Evolutionary conservation across 2,329 filamentous ascomycete genomes (phyloP).

Genomic region (Furcasterigmium furcatum): DNA sequence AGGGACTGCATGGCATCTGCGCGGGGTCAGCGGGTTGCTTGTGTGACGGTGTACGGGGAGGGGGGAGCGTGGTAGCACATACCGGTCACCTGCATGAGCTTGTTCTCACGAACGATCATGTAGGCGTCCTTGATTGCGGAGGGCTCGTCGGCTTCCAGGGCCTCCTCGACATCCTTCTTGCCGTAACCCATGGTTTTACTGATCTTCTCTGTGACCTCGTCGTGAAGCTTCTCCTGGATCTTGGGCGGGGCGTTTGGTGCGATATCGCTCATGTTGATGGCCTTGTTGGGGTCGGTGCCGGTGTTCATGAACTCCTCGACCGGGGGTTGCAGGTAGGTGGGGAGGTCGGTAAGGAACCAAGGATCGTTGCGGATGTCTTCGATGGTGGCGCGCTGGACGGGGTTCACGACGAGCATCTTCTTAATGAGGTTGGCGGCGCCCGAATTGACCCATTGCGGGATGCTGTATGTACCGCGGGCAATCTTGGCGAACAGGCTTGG

Average conservation of each 20-base stretch:
- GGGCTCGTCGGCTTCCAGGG: slow-evolving; percentile 84
- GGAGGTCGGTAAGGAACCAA: slow-evolving; percentile 88
- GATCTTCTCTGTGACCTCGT: slow-evolving; percentile 90
- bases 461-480: slow-evolving; percentile 86
- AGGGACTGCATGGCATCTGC: slow-evolving; percentile 22
- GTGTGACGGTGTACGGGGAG: no score
- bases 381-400: slow-evolving; percentile 90
- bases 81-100: slow-evolving; percentile 94
- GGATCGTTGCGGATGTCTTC: slow-evolving; percentile 89
- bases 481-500: slow-evolving; percentile 98
- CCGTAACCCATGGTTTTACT: slow-evolving; percentile 98
- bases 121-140: slow-evolving; percentile 99
- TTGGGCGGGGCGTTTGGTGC: slow-evolving; percentile 74
- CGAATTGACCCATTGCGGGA: slow-evolving; percentile 85
- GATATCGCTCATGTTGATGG: slow-evolving; percentile 79
- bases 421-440: slow-evolving; percentile 82
- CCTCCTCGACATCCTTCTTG: slow-evolving; percentile 91
- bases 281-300: slow-evolving; percentile 88
- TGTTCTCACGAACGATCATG: slow-evolving; percentile 95
- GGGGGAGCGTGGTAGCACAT: slow-evolving; percentile 37
- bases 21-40: slow-evolving; percentile 8
- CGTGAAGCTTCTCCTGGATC: slow-evolving; percentile 85
- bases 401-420: slow-evolving; percentile 93
- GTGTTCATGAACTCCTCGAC: slow-evolving; percentile 92
- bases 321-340: slow-evolving; percentile 80